A percentile compares a stretch with the other conserved stretches of the same genome.
phyloP scores from a whole-genome alignment of 2,329 filamentous ascomycete genomes.

The Epichloe brachyelytri region DNA sequence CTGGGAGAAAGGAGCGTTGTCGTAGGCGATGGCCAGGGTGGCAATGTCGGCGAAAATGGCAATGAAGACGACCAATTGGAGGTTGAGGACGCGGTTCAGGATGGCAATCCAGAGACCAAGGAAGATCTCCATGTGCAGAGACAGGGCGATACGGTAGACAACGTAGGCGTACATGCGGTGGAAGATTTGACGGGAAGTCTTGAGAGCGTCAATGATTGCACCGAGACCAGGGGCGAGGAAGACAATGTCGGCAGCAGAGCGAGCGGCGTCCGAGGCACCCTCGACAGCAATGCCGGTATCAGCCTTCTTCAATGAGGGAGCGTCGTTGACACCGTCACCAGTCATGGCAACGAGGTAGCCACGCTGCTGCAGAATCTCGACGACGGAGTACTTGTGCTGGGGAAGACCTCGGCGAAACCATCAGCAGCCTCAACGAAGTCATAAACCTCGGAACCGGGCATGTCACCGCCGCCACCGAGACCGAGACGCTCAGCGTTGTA shows the following conservation, averaged over 20 bases:
- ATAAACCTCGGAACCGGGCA: conserved; percentile 88
- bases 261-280: conserved; percentile 80
- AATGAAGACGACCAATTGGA: conserved; percentile 83
- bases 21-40: conserved; percentile 84
- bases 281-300: conserved; percentile 93
- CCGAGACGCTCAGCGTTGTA: conserved; percentile 90
- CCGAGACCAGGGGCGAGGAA: conserved; percentile 85
- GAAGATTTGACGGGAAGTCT: conserved; percentile 90
- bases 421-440: conserved; percentile 93
- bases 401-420: conserved; percentile 90
- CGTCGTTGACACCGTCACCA: conserved; percentile 91
- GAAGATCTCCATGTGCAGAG: conserved; percentile 83
- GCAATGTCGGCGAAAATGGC: conserved; percentile 91
- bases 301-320: conserved; percentile 86
- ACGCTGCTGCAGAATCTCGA: conserved; percentile 87
- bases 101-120: conserved; percentile 86
- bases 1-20: conserved; percentile 79
- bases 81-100: conserved; percentile 70
- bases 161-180: conserved; percentile 96
- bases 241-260: conserved; percentile 84
- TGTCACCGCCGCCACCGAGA: conserved; percentile 79
- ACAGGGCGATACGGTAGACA: conserved; percentile 87
- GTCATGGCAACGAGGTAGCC: conserved; percentile 93
- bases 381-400: conserved; percentile 90
- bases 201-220: conserved; percentile 84